Percentiles rank a stretch among this genome's conserved stretches.
These are phyloP conservation scores for Clavispora santaluciae DNA, from an alignment of 805 yeast species.

Conservation along the genomic window DNA sequence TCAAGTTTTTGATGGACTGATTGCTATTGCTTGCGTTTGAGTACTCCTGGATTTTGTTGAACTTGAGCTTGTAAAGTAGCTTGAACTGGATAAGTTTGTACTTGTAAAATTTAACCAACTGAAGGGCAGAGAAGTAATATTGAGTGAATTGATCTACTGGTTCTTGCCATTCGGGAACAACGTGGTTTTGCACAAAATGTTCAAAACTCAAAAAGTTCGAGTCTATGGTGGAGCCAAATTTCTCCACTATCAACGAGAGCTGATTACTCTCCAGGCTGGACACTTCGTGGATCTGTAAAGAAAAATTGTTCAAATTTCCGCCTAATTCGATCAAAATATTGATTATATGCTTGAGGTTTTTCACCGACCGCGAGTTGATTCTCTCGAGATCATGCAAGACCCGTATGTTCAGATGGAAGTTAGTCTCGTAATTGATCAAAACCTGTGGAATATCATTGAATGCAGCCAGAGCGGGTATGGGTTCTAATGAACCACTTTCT, in stretches of 20 bases:
- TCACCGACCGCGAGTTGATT: conserved; percentile 32
- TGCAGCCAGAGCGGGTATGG: conserved; percentile 10
- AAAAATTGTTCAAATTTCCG: conserved; percentile 52
- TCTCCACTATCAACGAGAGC: conserved; percentile 38
- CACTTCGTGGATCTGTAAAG: conserved; percentile 38
- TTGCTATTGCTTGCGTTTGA: conserved; percentile 19
- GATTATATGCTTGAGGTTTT: conserved; percentile 37
- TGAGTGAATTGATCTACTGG: conserved; percentile 46
- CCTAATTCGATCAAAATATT: conserved; percentile 46
- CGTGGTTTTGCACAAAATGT: conserved; percentile 33
- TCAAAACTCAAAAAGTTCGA: conserved; percentile 47
- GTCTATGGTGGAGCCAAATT: conserved; percentile 51
- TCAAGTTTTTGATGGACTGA: conserved; percentile 23
- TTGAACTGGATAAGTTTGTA: conserved; percentile 47
- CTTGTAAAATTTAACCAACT: conserved; percentile 46
- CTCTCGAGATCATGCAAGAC: conserved; percentile 33
- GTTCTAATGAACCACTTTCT: conserved; percentile 10
- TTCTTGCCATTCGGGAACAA: conserved; percentile 44
- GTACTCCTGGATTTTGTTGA: conserved; percentile 35
- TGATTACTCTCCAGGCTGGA: conserved; percentile 18
- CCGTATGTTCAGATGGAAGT: conserved; percentile 29
- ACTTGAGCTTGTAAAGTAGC: conserved; percentile 35
- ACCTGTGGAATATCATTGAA: conserved; percentile 27
- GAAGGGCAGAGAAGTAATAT: conserved; percentile 39
- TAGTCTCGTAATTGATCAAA: conserved; percentile 30